Conservation (phyloP, 306 rosid species). For the Dryas octopetala region DNA sequence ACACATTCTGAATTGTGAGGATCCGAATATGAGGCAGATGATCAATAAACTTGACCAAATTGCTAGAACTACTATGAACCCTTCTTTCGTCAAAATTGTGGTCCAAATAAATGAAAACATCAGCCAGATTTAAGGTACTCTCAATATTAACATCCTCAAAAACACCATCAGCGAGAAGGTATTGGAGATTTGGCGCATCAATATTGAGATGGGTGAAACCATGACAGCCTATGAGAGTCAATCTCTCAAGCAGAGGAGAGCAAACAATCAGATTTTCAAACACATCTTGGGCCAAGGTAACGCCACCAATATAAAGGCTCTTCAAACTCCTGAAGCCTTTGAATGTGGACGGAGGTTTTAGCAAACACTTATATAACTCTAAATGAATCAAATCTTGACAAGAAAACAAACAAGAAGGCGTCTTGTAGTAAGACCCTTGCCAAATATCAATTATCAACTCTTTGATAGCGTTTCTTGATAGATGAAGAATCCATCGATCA, state of each 20-base stretch:
- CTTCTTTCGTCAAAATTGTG: constrained; percentile 31
- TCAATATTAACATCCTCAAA: constrained; percentile 43
- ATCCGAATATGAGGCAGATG: constrained; percentile 40
- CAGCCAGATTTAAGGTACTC: constrained; percentile 40
- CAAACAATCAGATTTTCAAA: constrained; percentile 44
- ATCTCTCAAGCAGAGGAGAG: constrained; percentile 49
- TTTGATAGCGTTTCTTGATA: constrained; percentile 41
- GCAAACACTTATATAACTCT: constrained; percentile 43
- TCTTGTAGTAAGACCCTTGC: constrained; percentile 46
- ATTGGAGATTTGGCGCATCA: constrained; percentile 43
- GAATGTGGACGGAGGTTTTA: constrained; percentile 44
- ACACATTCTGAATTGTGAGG: constrained; percentile 42
- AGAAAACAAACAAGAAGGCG: constrained; percentile 46
- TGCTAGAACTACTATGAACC: constrained; percentile 31
- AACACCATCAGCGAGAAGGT: constrained; percentile 44
- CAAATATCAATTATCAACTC: constrained; percentile 52
- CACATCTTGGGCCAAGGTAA: constrained; percentile 31
- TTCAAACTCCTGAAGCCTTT: constrained; percentile 51
- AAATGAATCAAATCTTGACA: constrained; percentile 47
- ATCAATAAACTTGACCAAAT: constrained; percentile 41
- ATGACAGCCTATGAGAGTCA: constrained; percentile 42
- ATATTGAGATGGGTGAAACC: constrained; percentile 48
- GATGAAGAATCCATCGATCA: constrained; percentile 52
- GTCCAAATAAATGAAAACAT: constrained; percentile 17
- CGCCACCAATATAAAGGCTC: constrained; percentile 29